Evolutionary conservation across 768 basidiomycete species (phyloP), one percentile per base, ranked within the genome.

Genomic region (Tricholoma furcatifolium): DNA sequence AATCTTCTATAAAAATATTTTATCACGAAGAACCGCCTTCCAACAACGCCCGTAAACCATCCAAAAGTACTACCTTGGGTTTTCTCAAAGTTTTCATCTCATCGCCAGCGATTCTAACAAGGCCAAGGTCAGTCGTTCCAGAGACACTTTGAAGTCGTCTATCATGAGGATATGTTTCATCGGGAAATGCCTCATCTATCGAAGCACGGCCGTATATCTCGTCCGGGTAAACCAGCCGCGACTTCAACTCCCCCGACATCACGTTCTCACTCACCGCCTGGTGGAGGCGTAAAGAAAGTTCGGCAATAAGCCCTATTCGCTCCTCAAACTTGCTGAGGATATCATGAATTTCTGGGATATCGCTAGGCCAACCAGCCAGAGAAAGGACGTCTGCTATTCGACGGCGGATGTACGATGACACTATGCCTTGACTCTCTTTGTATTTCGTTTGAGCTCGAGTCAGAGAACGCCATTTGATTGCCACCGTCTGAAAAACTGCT

Each of bases 151-250:
- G 38, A 27, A 15, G 30, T 10, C 31, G 30, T 7, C 30, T n/a
- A 21, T 51, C 21, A 6, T 23, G 18, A 9, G 27, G 10, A 11
- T 40, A 36, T 15, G 23, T 43, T 10, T 58, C 56, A 31, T 53
- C 44, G n/a, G 50, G 57, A 23, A 58, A 59, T 0, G 58, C 55
- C n/a, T 59, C 55, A 14, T 59, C 55, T 47, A 59, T 53, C 35
- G 18, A 27, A 17, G 40, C 47, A 23, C 18, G 23, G 17, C 53
- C 24, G 45, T 50, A 59, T 23, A 3, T 47, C 35, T 48, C 43
- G 23, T 51, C 46, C 2, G 54, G 54, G 14, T 43, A 48, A 9
- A 59, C 9, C 14, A 53, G 20, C 11, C 30, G 43, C 12, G 48
- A 12, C 38, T 35, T 47, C 41, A 59, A 11, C 12, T 59, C 58